Base-by-base conservation (phyloP, 805 yeast genomes). In the Teunomyces cretensis region DNA sequence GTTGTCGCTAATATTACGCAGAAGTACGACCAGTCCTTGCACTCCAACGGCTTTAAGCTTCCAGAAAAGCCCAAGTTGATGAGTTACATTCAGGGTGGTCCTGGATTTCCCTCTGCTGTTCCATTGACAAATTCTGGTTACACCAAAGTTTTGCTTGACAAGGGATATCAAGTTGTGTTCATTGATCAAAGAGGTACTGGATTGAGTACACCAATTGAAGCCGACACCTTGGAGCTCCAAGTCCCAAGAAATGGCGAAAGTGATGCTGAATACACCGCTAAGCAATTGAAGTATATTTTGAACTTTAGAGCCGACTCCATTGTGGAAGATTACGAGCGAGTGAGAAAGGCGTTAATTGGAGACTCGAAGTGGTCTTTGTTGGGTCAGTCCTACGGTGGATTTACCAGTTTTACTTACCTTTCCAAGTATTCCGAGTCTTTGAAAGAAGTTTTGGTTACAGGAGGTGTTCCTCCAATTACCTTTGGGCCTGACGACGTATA, bases 111-210 rank as follows among this genome's bases (percentile, higher is more conserved):
- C 1, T 64, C 78, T 38, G 50, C 60, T 6, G 67, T 68, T 2
- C 78, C 79, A 2, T 50, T 62, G 16, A 46, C 69, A 5, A 64
- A 65, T 40, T 52, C 67, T 1, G 70, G 73, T 1, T 56, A 54
- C 39, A 61, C 70, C n/a, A 68, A 73, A 37, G 64, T 58, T 26
- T 57, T 75, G 39, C 31, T 75, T 8, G 72, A 68, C 11, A 59
- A 61, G 31, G 79, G 76, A 2, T 74, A 65, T 51, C 71, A 70
- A 54, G 60, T 76, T 6, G 57, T 80, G 11, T 72, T 67, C 33
- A 59, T 78, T 39, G 86, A 80, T 61, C 85, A 80, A 55, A 60
- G 85, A 54, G 86, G 85, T n/a, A 80, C 85, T 1, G 86, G 85
- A 0, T 57, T 75, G 19, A 74, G 81, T 39, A 62, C 75, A 3